Evolutionary conservation across 2,329 filamentous ascomycete species (phyloP).

Genomic region (Nemania sp.): DNA sequence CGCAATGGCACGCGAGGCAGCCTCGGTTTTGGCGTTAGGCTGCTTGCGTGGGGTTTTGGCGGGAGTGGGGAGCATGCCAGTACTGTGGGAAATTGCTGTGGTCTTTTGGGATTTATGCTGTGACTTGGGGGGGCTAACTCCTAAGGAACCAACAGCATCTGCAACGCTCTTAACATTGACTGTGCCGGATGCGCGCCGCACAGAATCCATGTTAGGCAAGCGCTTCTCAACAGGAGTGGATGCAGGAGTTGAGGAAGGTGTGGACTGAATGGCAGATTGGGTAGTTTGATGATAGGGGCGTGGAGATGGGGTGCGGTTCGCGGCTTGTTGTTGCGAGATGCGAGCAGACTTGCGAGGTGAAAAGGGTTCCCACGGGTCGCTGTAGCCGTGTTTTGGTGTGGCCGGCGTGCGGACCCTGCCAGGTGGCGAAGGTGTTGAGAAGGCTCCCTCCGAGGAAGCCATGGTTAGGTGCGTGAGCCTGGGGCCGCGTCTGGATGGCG

Average conservation of each 20-base stretch:
- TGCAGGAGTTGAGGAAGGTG: conserved; percentile 47
- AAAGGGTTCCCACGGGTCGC: conserved; percentile 73
- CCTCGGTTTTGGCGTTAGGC: conserved; percentile 52
- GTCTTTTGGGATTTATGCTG: conserved; percentile 35
- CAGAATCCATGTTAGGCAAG: conserved; percentile 50
- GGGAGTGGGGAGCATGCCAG: conserved; percentile 73
- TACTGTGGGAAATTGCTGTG: conserved; percentile 40
- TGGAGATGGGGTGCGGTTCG: conserved; percentile 63
- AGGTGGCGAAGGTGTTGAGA: conserved; percentile 64
- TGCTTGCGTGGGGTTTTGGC: conserved; percentile 75
- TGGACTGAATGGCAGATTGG: conserved; percentile 25
- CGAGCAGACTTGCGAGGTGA: conserved; percentile 71
- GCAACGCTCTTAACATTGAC: conserved; percentile 49
- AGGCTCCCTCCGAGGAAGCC: conserved; percentile 40
- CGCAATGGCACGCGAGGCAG: conserved; percentile 57
- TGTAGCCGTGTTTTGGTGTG: conserved; percentile 68
- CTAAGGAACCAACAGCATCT: conserved; percentile 48
- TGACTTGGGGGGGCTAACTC: conserved; percentile 38
- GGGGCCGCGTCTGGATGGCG: conserved; percentile 5
- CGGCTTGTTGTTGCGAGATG: conserved; percentile 56
- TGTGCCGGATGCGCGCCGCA: conserved; percentile 50
- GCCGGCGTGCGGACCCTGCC: conserved; percentile 65
- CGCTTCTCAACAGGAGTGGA: conserved; percentile 57
- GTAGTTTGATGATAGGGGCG: conserved; percentile 34
- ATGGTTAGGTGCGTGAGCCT: conserved; percentile 37